Evolutionary conservation across 2,329 filamentous ascomycete genomes (phyloP).

Genomic region (Phyllosticta citrichinensis): DNA sequence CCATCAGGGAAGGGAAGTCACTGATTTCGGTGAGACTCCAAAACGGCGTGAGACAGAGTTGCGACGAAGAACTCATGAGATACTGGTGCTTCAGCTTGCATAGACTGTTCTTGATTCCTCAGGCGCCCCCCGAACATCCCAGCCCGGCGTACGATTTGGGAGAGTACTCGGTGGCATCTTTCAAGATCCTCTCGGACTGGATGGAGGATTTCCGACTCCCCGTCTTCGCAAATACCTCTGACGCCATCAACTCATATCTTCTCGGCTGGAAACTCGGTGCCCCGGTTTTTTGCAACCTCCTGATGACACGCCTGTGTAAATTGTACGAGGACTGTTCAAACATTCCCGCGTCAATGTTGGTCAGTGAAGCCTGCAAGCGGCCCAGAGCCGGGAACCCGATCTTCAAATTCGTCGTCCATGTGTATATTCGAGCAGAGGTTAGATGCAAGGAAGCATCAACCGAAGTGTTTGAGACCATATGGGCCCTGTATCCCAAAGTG

Average conservation of each 20-base stretch:
- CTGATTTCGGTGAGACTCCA: no score
- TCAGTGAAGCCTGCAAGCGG: no score
- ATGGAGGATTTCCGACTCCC: neutral
- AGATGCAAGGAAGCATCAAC: neutral
- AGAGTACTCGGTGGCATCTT: neutral
- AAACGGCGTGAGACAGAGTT: no score
- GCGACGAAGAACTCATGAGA: neutral
- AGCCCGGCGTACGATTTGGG: neutral
- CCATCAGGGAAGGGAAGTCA: no score
- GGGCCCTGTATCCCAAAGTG: no score
- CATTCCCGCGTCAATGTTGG: no score
- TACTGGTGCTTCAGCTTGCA: neutral
- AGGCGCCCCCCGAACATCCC: neutral
- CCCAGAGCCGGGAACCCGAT: neutral
- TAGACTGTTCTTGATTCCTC: neutral
- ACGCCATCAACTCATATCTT: neutral
- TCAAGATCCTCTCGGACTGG: neutral
- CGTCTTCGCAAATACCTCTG: neutral
- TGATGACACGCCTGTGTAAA: neutral
- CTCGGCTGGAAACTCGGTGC: neutral
- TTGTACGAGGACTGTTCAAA: neutral
- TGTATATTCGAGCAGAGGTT: neutral
- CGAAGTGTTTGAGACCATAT: no score
- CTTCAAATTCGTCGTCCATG: neutral
- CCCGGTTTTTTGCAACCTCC: neutral